Conservation (phyloP, 805 yeast genomes). For the Nakazawaea populi region DNA sequence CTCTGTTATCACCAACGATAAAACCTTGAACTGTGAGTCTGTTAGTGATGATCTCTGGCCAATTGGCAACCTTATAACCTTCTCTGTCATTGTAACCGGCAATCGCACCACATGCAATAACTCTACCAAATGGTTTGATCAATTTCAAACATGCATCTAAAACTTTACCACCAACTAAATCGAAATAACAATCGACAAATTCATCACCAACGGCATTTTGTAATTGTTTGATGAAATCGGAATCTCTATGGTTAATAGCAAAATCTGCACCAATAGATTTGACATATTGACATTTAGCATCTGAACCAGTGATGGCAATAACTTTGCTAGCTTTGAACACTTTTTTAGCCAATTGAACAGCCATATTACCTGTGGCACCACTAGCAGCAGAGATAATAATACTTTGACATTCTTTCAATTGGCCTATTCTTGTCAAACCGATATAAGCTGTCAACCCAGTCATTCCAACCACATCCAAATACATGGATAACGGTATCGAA, state of each 20-base stretch:
- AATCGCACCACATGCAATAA: slow-evolving; percentile 62
- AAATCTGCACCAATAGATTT: slow-evolving; percentile 49
- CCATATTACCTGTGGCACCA: slow-evolving; percentile 67
- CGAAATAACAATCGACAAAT: slow-evolving; percentile 48
- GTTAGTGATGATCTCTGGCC: slow-evolving; percentile 39
- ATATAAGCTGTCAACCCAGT: slow-evolving; percentile 60
- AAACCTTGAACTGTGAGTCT: slow-evolving; percentile 50
- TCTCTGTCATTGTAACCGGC: slow-evolving; percentile 46
- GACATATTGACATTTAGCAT: slow-evolving; percentile 47
- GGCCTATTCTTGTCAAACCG: slow-evolving; percentile 46
- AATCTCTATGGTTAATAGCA: slow-evolving; percentile 47
- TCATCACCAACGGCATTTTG: slow-evolving; percentile 38
- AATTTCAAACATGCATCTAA: slow-evolving; percentile 37
- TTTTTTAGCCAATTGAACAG: slow-evolving; percentile 50
- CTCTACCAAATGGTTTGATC: slow-evolving; percentile 33
- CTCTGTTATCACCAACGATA: slow-evolving; percentile 38
- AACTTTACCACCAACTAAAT: slow-evolving; percentile 60
- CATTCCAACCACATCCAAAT: slow-evolving; percentile 44
- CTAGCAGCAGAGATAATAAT: slow-evolving; percentile 60
- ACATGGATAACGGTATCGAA: slow-evolving; percentile 32
- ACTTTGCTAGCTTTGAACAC: slow-evolving; percentile 48
- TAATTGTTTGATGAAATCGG: slow-evolving; percentile 29
- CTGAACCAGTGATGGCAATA: slow-evolving; percentile 58
- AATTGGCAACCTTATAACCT: slow-evolving; percentile 31
- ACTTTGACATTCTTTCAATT: slow-evolving; percentile 36